phyloP scores from a whole-genome alignment of 73 alveolate species.

The Blepharisma japonicum region DNA sequence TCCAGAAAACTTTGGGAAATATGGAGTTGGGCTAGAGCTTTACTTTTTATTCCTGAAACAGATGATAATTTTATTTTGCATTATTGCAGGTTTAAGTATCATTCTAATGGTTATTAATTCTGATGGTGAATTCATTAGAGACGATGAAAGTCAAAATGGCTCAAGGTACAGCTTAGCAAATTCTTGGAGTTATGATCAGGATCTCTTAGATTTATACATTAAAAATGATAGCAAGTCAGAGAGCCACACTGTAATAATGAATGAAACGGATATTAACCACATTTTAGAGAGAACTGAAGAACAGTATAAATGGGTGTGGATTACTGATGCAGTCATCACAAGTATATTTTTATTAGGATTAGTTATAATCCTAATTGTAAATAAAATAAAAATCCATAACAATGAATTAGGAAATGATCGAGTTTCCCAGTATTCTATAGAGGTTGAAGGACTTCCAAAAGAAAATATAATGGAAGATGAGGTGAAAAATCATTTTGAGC shows the following conservation, averaged over 20 bases:
- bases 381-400: not conserved
- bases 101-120: conserved; percentile 5
- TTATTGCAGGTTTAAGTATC: conserved; percentile 4
- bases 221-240: too few species aligned
- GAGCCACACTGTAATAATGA: too few species aligned
- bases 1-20: not conserved
- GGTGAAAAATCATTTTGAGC: not conserved
- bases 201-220: too few species aligned
- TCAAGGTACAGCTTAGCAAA: too few species aligned
- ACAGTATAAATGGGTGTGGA: not conserved
- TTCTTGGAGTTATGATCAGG: too few species aligned
- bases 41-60: conserved; percentile 13
- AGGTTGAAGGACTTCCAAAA: conserved; percentile 26
- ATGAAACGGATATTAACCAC: too few species aligned
- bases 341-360: not conserved
- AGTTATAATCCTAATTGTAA: not conserved
- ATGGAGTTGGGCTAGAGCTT: not conserved
- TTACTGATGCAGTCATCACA: not conserved
- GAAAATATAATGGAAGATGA: not conserved
- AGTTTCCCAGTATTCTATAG: not conserved
- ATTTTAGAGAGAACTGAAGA: not conserved
- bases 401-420: not conserved
- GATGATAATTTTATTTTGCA: conserved; percentile 1
- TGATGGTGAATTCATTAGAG: not conserved
- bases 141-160: not conserved